Conservation (phyloP, 192 early-diverging fungal genomes). For the Thoreauomyces humboldtii region DNA sequence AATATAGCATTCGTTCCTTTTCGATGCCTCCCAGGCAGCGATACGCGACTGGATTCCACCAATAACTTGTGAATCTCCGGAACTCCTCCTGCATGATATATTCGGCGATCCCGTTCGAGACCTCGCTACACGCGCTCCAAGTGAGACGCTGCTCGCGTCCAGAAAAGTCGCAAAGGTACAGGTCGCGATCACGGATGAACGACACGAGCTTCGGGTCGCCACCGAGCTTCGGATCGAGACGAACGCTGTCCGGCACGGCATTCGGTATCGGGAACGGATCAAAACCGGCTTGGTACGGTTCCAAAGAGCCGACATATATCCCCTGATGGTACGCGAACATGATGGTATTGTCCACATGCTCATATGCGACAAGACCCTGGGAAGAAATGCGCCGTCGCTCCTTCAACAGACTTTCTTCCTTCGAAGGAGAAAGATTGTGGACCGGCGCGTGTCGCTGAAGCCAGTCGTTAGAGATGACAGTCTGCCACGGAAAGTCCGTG, state of each 20-base stretch:
- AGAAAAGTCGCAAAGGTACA: slow-evolving; percentile 53
- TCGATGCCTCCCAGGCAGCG: not conserved
- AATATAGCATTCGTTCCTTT: slow-evolving; percentile 54
- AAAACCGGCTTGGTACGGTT: not conserved
- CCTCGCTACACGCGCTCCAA: slow-evolving; percentile 41
- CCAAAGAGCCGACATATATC: slow-evolving; percentile 33
- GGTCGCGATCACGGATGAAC: slow-evolving; percentile 60
- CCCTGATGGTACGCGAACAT: slow-evolving; percentile 35
- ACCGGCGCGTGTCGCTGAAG: slow-evolving; percentile 8
- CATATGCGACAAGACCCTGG: slow-evolving; percentile 43
- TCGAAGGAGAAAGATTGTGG: slow-evolving; percentile 3
- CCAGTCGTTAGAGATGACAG: slow-evolving; percentile 34
- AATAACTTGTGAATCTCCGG: slow-evolving; percentile 61
- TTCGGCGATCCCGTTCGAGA: slow-evolving; percentile 61
- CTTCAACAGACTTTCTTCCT: slow-evolving; percentile 41
- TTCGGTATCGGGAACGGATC: not conserved
- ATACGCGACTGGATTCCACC: slow-evolving; percentile 38
- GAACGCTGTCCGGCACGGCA: not conserved
- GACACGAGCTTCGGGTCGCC: slow-evolving; percentile 51
- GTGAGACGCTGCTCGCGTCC: slow-evolving; percentile 62
- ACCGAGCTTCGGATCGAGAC: slow-evolving; percentile 57
- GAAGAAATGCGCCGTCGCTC: slow-evolving; percentile 46
- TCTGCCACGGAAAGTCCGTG: slow-evolving; percentile 28
- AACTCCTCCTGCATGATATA: slow-evolving; percentile 80
- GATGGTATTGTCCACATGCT: slow-evolving; percentile 17